Evolutionary conservation across 2,329 filamentous ascomycete genomes (phyloP).

Genomic region (Phoma sp.): DNA sequence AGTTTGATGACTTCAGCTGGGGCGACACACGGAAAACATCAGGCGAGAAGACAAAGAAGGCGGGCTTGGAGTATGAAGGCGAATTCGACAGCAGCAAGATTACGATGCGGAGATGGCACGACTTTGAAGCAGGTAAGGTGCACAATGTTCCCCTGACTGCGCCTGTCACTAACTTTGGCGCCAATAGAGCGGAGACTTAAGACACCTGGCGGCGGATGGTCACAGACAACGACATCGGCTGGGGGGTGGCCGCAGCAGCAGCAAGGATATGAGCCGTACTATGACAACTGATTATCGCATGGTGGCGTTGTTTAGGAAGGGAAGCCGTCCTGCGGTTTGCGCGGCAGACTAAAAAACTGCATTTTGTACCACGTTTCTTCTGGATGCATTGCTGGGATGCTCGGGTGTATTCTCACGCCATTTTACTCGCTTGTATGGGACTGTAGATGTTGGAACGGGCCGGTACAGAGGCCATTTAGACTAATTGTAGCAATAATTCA

Average conservation of each 20-base stretch:
- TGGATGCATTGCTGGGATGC: conserved; percentile 37
- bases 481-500: conserved; percentile 21
- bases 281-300: conserved; percentile 47
- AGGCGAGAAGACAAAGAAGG: conserved; percentile 88
- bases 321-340: conserved; percentile 26
- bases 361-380: conserved; percentile 38
- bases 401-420: conserved; percentile 13
- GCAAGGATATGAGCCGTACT: conserved; percentile 50
- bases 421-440: conserved; percentile 16
- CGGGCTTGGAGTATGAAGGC: conserved; percentile 84
- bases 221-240: conserved; percentile 47
- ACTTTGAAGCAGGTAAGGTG: conserved; percentile 80
- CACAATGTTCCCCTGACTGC: conserved; percentile 23
- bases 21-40: conserved; percentile 96
- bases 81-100: conserved; percentile 99
- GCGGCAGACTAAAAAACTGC: conserved; percentile 35
- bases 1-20: conserved; percentile 99
- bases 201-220: conserved; percentile 46
- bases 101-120: conserved; percentile 96
- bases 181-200: conserved; percentile 53
- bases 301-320: conserved; percentile 39
- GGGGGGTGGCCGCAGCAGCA: conserved; percentile 43
- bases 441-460: conserved; percentile 14
- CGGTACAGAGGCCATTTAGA: conserved; percentile 15
- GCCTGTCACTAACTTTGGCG: conserved; percentile 35